Evolutionary conservation across 2,329 filamentous ascomycete genomes (phyloP).

Genomic region (Colletotrichum siamense): DNA sequence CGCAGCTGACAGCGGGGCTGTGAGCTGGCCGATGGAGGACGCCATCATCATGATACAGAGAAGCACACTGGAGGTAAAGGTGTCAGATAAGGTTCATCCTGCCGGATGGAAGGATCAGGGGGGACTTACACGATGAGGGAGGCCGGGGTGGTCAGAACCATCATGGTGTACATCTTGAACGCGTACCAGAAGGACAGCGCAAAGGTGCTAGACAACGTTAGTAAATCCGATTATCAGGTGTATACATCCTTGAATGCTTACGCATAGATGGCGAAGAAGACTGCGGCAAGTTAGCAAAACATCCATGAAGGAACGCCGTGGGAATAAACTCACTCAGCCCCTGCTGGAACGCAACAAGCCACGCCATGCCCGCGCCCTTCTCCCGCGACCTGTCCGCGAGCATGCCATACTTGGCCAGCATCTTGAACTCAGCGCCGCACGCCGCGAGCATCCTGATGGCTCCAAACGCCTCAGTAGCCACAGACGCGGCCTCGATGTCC

Average conservation of each 20-base stretch:
- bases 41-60: slow-evolving; percentile 32
- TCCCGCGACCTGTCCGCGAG: slow-evolving; percentile 41
- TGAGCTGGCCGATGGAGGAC: slow-evolving; percentile 34
- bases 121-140: slow-evolving; percentile 26
- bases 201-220: slow-evolving; percentile 19
- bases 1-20: slow-evolving; percentile 38
- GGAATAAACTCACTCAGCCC: slow-evolving; percentile 25
- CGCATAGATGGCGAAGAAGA: slow-evolving; percentile 26
- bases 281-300: neutral
- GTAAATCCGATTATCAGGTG: neutral
- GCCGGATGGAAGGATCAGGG: neutral
- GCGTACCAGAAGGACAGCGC: slow-evolving; percentile 27
- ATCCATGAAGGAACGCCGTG: neutral
- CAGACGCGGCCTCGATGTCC: slow-evolving; percentile 37
- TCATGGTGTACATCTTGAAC: slow-evolving; percentile 23
- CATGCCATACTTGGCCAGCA: slow-evolving; percentile 37
- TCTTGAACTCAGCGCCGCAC: slow-evolving; percentile 42
- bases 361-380: slow-evolving; percentile 29
- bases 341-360: slow-evolving; percentile 29
- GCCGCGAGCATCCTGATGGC: slow-evolving; percentile 49
- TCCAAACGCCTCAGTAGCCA: slow-evolving; percentile 45
- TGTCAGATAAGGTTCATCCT: neutral
- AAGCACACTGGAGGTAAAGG: slow-evolving; percentile 18
- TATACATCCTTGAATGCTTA: neutral
- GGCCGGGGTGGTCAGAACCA: slow-evolving; percentile 22